Evolutionary conservation across 129 eudicot genomes (phyloP).

Genomic region (Tagetes erecta): DNA sequence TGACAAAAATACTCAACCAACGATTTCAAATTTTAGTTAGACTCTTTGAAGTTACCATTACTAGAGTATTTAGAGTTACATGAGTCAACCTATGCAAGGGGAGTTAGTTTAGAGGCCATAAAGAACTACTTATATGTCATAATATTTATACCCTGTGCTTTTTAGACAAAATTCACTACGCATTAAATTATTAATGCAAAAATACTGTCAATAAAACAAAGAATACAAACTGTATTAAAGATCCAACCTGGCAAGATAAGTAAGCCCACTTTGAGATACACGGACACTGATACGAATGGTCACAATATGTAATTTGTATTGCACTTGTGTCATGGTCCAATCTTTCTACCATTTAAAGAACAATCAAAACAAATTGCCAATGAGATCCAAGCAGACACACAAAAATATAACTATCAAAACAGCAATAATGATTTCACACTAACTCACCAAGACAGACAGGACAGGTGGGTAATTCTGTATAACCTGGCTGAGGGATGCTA

Average conservation of each 20-base stretch:
- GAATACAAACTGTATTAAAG: not conserved
- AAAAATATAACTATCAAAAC: not conserved
- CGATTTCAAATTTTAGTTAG: not conserved
- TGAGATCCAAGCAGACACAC: slow-evolving; percentile 1
- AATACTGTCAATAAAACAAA: slow-evolving; percentile 15
- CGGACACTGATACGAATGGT: slow-evolving; percentile 91
- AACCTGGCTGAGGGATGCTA: slow-evolving; percentile 53
- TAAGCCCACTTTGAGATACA: slow-evolving; percentile 85
- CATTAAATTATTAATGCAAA: not conserved
- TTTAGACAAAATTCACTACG: not conserved
- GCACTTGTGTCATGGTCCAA: slow-evolving; percentile 96
- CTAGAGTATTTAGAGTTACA: slow-evolving; percentile 10
- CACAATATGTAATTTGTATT: slow-evolving; percentile 80
- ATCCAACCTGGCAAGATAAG: slow-evolving; percentile 85
- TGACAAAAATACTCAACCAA: not conserved
- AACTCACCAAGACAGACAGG: slow-evolving; percentile 38
- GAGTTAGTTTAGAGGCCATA: not conserved
- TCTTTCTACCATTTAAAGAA: slow-evolving; percentile 58
- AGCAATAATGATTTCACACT: not conserved
- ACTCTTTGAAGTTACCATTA: slow-evolving; percentile 3
- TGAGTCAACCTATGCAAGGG: not conserved
- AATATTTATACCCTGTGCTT: not conserved
- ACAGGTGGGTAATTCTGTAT: slow-evolving; percentile 41
- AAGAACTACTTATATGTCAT: slow-evolving; percentile 2
- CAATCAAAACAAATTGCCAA: slow-evolving; percentile 10